Percentiles rank a stretch among this genome's conserved stretches.
Conservation (phyloP, 176 grass and related monocot species). For the Pharus latifolius region DNA sequence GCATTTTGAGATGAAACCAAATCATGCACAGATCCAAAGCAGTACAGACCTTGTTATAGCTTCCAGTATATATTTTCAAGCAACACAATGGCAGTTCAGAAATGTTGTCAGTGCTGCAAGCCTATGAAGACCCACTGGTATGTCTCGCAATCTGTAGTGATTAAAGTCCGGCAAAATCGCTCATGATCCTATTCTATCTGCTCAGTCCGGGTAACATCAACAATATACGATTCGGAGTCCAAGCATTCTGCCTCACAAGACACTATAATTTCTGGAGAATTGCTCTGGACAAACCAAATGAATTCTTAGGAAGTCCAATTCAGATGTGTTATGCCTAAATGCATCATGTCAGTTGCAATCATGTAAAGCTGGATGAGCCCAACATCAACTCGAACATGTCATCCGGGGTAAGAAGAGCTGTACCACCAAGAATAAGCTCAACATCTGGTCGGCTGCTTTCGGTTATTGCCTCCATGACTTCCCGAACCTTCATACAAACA, state of each 20-base stretch:
- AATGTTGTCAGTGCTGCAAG: neutral
- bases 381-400: conserved; percentile 92
- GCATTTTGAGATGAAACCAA: neutral
- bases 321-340: neutral
- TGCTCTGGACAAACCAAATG: neutral
- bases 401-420: conserved; percentile 69
- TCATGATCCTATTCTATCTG: neutral
- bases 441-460: conserved; percentile 61
- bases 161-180: neutral
- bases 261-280: neutral
- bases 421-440: conserved; percentile 87
- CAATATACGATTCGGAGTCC: neutral
- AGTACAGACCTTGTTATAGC: neutral
- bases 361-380: conserved; percentile 33
- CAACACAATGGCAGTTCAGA: neutral
- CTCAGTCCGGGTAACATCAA: neutral
- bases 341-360: neutral
- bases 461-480: conserved; percentile 74
- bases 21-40: neutral
- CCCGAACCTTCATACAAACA: conserved; percentile 55
- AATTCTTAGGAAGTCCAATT: neutral
- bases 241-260: neutral
- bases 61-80: neutral
- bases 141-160: neutral
- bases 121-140: neutral